Conservation (phyloP, 2,329 filamentous ascomycete species). For the Thermoascus crustaceus region DNA sequence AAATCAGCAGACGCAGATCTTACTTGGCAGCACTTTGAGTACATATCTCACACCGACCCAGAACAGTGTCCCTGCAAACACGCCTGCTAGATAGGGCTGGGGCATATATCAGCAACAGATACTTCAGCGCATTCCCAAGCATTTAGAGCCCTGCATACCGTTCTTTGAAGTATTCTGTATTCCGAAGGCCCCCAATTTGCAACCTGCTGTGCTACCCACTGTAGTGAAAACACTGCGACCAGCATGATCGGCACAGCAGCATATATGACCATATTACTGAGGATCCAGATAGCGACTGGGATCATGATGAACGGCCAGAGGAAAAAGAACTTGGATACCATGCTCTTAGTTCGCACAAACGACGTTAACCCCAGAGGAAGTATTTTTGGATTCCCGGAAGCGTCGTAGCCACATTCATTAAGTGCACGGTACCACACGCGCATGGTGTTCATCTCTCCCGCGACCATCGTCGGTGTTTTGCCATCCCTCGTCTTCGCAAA, state of each 20-base stretch:
- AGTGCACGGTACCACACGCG: constrained; percentile 76
- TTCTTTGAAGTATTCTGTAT: constrained; percentile 84
- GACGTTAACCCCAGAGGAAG: constrained; percentile 66
- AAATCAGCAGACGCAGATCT: constrained; percentile 19
- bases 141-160: constrained; percentile 46
- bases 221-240: constrained; percentile 56
- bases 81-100: constrained; percentile 83
- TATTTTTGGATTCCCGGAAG: constrained; percentile 62
- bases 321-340: constrained; percentile 82
- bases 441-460: constrained; percentile 80
- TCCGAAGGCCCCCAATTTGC: constrained; percentile 76
- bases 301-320: constrained; percentile 76
- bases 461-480: constrained; percentile 80
- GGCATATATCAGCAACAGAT: constrained; percentile 11
- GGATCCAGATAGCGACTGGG: constrained; percentile 59
- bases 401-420: constrained; percentile 73
- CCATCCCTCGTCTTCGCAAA: constrained; percentile 83
- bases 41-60: constrained; percentile 71
- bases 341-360: constrained; percentile 64
- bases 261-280: constrained; percentile 67
- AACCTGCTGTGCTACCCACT: constrained; percentile 69
- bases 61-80: constrained; percentile 82
- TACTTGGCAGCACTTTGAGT: constrained; percentile 63
- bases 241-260: constrained; percentile 65
- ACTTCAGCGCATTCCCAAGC: constrained; percentile 1